These are phyloP conservation scores for Ceratocystis albifundus DNA, from an alignment of 2,329 filamentous ascomycete species.

Conservation along the genomic window DNA sequence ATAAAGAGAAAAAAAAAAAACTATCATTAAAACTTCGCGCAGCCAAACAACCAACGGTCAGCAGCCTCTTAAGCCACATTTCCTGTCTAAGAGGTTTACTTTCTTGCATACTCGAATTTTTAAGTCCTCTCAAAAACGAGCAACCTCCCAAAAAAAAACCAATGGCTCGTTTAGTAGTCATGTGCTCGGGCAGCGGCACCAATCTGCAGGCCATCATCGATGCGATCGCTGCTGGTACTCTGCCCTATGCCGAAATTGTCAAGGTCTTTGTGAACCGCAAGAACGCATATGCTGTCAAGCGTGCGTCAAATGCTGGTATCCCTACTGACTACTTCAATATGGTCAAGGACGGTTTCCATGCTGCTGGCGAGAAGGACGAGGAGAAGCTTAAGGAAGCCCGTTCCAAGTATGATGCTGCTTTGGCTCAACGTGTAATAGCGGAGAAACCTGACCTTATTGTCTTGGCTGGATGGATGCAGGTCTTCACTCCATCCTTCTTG, in stretches of 20 bases:
- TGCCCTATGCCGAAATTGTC: slow-evolving; percentile 36
- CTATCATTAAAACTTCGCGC: not conserved
- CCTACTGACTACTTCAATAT: slow-evolving; percentile 74
- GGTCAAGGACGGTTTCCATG: slow-evolving; percentile 54
- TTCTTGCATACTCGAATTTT: not conserved
- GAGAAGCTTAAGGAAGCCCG: slow-evolving; percentile 45
- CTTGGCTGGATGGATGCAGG: slow-evolving; percentile 80
- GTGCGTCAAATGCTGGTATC: slow-evolving; percentile 45
- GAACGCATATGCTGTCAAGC: slow-evolving; percentile 36
- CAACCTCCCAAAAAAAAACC: slow-evolving; percentile 17
- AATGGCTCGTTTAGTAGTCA: slow-evolving; percentile 48
- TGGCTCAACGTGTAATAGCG: slow-evolving; percentile 54
- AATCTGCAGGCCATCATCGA: slow-evolving; percentile 66
- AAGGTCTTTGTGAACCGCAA: slow-evolving; percentile 40
- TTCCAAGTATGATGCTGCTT: slow-evolving; percentile 59
- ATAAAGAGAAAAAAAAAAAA: no score
- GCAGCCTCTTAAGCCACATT: no score
- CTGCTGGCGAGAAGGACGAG: slow-evolving; percentile 49
- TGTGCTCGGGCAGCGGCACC: slow-evolving; percentile 62
- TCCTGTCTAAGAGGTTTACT: not conserved
- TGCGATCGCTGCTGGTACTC: slow-evolving; percentile 32
- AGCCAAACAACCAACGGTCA: not conserved
- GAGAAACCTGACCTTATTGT: slow-evolving; percentile 63
- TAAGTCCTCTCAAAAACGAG: not conserved
- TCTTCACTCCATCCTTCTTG: slow-evolving; percentile 59